Percentiles rank a stretch among this genome's conserved stretches.
Conservation (phyloP, 805 yeast genomes). For the Yamadazyma akitaensis region DNA sequence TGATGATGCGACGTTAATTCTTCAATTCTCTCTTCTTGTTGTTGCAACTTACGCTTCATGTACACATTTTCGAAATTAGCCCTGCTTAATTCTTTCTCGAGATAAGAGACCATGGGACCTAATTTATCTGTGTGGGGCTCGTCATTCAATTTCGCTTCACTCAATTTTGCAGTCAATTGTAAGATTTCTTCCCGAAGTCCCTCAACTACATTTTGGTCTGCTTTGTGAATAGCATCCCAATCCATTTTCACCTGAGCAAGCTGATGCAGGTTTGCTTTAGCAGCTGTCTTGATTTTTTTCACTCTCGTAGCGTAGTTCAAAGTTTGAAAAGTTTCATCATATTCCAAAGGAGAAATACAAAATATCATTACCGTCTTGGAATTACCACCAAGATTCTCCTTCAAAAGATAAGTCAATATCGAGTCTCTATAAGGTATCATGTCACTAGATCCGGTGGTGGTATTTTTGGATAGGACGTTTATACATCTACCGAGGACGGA, state of each 20-base stretch:
- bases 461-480: slow-evolving; percentile 44
- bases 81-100: slow-evolving; percentile 29
- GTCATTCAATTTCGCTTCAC: not conserved
- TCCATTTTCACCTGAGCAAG: slow-evolving; percentile 25
- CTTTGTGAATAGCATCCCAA: slow-evolving; percentile 27
- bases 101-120: slow-evolving; percentile 25
- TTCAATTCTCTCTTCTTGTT: slow-evolving; percentile 8
- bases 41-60: slow-evolving; percentile 16
- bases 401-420: slow-evolving; percentile 66
- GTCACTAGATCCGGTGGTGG: slow-evolving; percentile 10
- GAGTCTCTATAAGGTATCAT: slow-evolving; percentile 72
- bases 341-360: slow-evolving; percentile 76
- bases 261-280: slow-evolving; percentile 40
- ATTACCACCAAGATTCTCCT: slow-evolving; percentile 77
- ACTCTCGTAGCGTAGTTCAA: slow-evolving; percentile 77
- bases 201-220: slow-evolving; percentile 24
- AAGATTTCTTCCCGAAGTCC: slow-evolving; percentile 31
- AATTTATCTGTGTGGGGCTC: slow-evolving; percentile 14
- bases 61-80: slow-evolving; percentile 34
- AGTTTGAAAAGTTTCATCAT: slow-evolving; percentile 74
- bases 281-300: slow-evolving; percentile 62
- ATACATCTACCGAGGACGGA: slow-evolving; percentile 75
- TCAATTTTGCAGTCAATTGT: slow-evolving; percentile 25
- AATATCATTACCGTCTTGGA: slow-evolving; percentile 89
- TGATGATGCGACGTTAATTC: slow-evolving; percentile 10